Evolutionary conservation across 768 basidiomycete species (phyloP).

Genomic region (Trametes coccinea): DNA sequence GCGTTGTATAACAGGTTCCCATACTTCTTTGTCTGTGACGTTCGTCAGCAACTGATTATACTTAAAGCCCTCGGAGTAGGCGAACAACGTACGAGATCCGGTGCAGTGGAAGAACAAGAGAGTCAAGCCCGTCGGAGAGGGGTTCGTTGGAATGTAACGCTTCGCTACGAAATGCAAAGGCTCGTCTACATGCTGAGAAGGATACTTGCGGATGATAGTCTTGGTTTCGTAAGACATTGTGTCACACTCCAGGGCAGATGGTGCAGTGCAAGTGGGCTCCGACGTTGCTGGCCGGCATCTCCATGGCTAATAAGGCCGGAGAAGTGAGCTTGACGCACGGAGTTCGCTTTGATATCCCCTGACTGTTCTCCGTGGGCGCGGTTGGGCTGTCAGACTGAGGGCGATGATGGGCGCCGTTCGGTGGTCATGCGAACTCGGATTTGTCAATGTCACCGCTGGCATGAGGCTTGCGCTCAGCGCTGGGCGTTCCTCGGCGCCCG

Average conservation of each 20-base stretch:
- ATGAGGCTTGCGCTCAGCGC: too few relatives aligned
- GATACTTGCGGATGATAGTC: neutral
- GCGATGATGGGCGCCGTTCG: too few relatives aligned
- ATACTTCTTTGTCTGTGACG: constrained; percentile 52
- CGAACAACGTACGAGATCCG: constrained; percentile 42
- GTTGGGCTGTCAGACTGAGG: too few relatives aligned
- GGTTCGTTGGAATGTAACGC: neutral
- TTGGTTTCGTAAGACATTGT: neutral
- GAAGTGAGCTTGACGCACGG: too few relatives aligned
- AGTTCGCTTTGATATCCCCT: too few relatives aligned
- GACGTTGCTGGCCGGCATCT: too few relatives aligned
- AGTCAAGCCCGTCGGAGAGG: constrained; percentile 38
- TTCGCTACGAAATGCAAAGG: neutral
- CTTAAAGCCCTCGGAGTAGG: neutral
- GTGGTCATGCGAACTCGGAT: too few relatives aligned
- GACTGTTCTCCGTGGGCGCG: too few relatives aligned
- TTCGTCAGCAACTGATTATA: neutral
- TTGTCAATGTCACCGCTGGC: too few relatives aligned
- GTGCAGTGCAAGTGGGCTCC: neutral
- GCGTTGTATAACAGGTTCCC: constrained; percentile 48
- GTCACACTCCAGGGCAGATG: neutral
- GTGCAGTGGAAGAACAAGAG: constrained; percentile 50
- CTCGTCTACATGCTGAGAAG: neutral
- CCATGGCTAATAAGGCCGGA: too few relatives aligned
- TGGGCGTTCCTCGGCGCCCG: too few relatives aligned